A percentile compares a stretch with the other conserved stretches of the same genome.
These are phyloP conservation scores for Periconia macrospinosa DNA, from an alignment of 2,329 filamentous ascomycete genomes.

Conservation along the genomic window DNA sequence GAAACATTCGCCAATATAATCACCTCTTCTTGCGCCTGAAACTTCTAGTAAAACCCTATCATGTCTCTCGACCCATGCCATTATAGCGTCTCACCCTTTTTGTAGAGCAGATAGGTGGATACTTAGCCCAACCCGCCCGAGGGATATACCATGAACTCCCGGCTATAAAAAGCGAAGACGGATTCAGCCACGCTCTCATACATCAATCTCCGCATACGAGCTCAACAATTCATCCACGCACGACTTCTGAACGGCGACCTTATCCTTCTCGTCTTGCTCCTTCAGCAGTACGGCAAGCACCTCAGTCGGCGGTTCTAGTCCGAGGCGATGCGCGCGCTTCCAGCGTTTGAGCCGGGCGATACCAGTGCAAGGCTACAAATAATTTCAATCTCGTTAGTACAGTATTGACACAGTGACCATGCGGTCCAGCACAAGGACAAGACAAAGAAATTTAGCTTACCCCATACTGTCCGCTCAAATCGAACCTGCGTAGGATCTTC, in stretches of 20 bases:
- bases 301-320: constrained; percentile 84
- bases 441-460: constrained; percentile 56
- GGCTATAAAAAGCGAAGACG: neutral
- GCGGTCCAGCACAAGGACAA: neutral
- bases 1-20: no score
- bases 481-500: constrained; percentile 89
- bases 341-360: constrained; percentile 80
- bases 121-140: no score
- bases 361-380: constrained; percentile 80
- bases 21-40: neutral
- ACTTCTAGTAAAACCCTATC: neutral
- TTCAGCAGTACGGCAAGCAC: constrained; percentile 82
- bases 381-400: neutral
- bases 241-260: constrained; percentile 63
- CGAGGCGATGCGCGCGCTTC: constrained; percentile 81
- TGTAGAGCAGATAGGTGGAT: no score
- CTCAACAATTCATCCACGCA: constrained; percentile 71
- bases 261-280: constrained; percentile 61
- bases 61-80: no score
- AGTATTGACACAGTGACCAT: neutral
- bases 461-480: constrained; percentile 88
- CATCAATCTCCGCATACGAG: constrained; percentile 47
- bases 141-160: no score
- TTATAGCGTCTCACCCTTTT: no score
- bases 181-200: constrained; percentile 5